Evolutionary conservation across 345 rosid genomes (phyloP), one percentile per base, ranked within the genome.

Genomic region (Salix arbutifolia): DNA sequence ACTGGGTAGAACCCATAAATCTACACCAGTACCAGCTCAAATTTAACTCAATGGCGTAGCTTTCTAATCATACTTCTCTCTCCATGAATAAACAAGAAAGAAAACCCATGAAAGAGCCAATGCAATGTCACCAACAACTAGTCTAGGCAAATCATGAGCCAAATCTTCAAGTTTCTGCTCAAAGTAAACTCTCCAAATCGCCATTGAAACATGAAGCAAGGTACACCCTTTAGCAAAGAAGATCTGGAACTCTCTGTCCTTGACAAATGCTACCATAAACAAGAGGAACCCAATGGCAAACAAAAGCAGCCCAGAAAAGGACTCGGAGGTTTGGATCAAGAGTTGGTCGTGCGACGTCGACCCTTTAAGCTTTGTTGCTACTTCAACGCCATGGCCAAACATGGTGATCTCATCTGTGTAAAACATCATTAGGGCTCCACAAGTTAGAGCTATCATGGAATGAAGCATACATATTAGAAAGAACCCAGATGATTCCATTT

Each of bases 401-500:
- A 73, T 53, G 9, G 74, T 25, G 3, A 18, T 65, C 70, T 79
- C 78, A 26, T 74, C 62, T 40, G 82, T 74, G 65, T 69, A 79
- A 38, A 79, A 79, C 74, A 79, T 62, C 82, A 79, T 79, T 9
- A 79, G 37, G 33, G 65, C 77, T 12, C 82, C 78, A 69, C 82
- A 67, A 17, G 74, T 46, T 44, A 79, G 69, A 62, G 82, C 82
- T 67, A 79, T 68, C 35, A 69, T 8, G 31, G 82, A 79, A 26
- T 79, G 82, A 35, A 79, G 77, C 46, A 74, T 46, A 3, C 82
- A 79, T 44, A 79, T 56, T 79, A 83, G 38, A 61, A 76, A 82
- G 62, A 87, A 87, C 61, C 88, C 83, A 68, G 85, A 48, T 60
- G 85, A 85, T 28, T 80, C 83, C 87, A 81, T 86, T 35, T 13